Evolutionary conservation across 2,329 filamentous ascomycete species (phyloP).

Genomic region (Diaporthe nobilis): DNA sequence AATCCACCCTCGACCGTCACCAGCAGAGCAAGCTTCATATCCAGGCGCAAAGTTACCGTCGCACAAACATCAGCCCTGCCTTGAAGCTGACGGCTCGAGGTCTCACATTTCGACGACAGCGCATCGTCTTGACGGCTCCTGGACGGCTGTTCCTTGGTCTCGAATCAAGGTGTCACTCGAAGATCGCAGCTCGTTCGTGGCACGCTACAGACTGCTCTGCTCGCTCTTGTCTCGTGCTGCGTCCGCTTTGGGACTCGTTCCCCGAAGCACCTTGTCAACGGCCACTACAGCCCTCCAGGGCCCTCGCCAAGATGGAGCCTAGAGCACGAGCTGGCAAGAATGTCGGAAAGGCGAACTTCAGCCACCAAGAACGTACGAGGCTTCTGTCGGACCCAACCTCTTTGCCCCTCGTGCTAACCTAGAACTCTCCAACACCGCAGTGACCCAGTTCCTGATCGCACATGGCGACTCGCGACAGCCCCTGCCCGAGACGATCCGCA

Average conservation of each 20-base stretch:
- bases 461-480: slow-evolving; percentile 85
- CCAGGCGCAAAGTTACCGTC: neutral
- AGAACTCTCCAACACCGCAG: slow-evolving; percentile 56
- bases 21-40: neutral
- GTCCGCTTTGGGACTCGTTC: neutral
- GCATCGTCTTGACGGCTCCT: neutral
- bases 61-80: slow-evolving; percentile 22
- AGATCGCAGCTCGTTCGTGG: slow-evolving; percentile 1
- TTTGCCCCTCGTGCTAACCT: slow-evolving; percentile 12
- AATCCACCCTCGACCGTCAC: slow-evolving; percentile 11
- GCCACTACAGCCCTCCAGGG: slow-evolving; percentile 5
- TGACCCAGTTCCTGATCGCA: slow-evolving; percentile 81
- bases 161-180: neutral
- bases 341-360: slow-evolving; percentile 87
- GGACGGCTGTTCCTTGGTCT: neutral
- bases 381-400: neutral
- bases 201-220: slow-evolving; percentile 8
- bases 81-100: neutral
- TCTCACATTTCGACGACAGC: slow-evolving; percentile 21
- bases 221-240: neutral
- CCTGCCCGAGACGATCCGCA: slow-evolving; percentile 85
- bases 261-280: neutral
- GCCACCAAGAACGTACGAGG: slow-evolving; percentile 75
- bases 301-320: slow-evolving; percentile 74
- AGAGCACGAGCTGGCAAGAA: slow-evolving; percentile 83